Evolutionary conservation across 2,329 filamentous ascomycete genomes (phyloP), one percentile per base, ranked within the genome.

Genomic region (Beauveria scarabaeidicola): DNA sequence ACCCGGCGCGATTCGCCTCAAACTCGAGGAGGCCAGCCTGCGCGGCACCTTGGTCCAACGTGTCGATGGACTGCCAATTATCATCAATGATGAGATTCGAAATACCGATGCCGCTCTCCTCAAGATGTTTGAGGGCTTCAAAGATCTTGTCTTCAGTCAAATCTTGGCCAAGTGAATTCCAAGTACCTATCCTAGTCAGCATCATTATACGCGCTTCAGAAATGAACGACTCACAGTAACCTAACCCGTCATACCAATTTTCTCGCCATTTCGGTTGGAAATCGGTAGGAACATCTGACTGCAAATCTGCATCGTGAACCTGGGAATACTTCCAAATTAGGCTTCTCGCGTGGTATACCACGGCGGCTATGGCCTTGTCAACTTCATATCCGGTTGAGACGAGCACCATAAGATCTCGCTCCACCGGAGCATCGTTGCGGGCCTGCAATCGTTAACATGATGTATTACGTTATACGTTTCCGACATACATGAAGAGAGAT

Each of bases 81-180:
- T 99, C 94, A 66, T 99, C 94, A 63, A 99, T 96, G 62, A 97
- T 96, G 2, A 99, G 78, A 67, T 86, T 96, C 0, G 85, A 87
- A 50, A 97, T 81, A 46, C 88, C 85, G 67, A 99, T 90, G 1
- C 86, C 82, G 59, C 89, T 81, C 32, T 84, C 77, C 5, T 86
- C 81, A 11, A 99, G 76, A 1, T 81, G 79, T 61, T 91, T 84
- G 1, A 97, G 77, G 1, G 92, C 91, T 44, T 84, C 73, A 13
- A 91, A 77, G 15, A 99, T 83, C 66, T 91, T 95, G 21, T 90
- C 79, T 62, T 93, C 89, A 0, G 87, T 94, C 38, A 99, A 78
- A 48, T 86, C 77, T 66, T 95, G 90, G 0, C 94, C 94, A 0
- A 99, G 78, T 0, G 86, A 89, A 69, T 97, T 99, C 94, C 94